These are phyloP conservation scores for Alternaria alternata DNA, from an alignment of 2,329 filamentous ascomycete genomes.

Conservation along the genomic window DNA sequence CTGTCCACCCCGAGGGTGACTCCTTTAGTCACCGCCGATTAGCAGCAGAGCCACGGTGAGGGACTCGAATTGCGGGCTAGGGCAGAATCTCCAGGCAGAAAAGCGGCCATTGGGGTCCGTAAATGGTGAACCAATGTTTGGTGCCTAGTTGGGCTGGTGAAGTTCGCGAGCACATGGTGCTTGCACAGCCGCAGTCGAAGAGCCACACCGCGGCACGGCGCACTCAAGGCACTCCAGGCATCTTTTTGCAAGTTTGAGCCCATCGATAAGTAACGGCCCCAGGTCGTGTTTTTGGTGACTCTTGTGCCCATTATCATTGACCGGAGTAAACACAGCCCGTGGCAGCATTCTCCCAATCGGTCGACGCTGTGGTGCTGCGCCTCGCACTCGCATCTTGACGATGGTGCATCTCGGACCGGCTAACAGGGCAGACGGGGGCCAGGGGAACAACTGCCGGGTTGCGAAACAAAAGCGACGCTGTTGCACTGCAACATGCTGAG, in stretches of 20 bases:
- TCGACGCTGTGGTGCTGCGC: constrained; percentile 32
- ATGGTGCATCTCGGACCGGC: constrained; percentile 9
- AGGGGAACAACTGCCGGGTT: constrained; percentile 1
- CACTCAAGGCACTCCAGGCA: constrained; percentile 38
- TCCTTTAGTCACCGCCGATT: constrained; percentile 36
- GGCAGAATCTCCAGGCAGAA: constrained; percentile 39
- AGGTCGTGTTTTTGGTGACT: constrained; percentile 30
- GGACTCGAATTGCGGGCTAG: constrained; percentile 31
- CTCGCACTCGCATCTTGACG: constrained; percentile 20
- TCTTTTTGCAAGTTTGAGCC: constrained; percentile 13
- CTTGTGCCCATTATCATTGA: constrained; percentile 29
- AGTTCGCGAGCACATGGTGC: constrained; percentile 20
- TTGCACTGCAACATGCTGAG: constrained; percentile 11
- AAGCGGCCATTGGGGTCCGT: constrained; percentile 19
- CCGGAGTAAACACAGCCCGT: constrained; percentile 42
- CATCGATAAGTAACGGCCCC: constrained; percentile 40
- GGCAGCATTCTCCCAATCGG: constrained; percentile 25
- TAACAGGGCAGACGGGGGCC: constrained; percentile 7
- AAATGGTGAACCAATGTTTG: constrained; percentile 38
- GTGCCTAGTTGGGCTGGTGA: constrained; percentile 39
- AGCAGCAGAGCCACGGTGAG: constrained; percentile 37
- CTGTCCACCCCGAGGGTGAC: constrained; percentile 36
- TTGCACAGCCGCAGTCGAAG: constrained; percentile 39
- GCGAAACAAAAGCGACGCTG: constrained; percentile 17
- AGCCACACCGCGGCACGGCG: constrained; percentile 32